These are phyloP conservation scores for Microcos paniculata DNA, from an alignment of 345 rosid genomes.

Conservation along the genomic window DNA sequence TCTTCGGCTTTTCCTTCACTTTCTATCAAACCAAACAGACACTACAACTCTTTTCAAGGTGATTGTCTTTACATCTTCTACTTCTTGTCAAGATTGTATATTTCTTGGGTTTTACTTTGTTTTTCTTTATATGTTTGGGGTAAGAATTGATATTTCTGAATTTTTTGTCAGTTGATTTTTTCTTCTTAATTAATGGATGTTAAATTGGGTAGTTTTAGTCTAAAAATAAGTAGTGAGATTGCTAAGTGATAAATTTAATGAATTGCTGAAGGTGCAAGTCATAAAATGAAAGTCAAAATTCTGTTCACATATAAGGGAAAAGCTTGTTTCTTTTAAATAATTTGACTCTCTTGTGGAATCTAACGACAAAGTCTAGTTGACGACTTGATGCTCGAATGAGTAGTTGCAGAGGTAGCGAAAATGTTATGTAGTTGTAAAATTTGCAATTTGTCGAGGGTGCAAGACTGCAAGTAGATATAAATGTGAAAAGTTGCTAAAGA, in stretches of 20 bases:
- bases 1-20: slow-evolving; percentile 30
- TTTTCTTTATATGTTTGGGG: background rate
- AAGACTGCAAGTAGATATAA: background rate
- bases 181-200: background rate
- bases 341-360: background rate
- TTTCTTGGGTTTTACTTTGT: slow-evolving; percentile 10
- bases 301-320: background rate
- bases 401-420: too few relatives aligned
- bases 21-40: slow-evolving; percentile 38
- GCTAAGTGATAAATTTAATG: background rate
- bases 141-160: background rate
- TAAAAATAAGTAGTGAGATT: background rate
- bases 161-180: background rate
- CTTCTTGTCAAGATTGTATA: background rate
- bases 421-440: background rate
- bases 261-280: background rate
- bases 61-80: slow-evolving; percentile 11
- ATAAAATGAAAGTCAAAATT: background rate
- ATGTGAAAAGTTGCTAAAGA: background rate
- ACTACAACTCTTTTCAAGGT: slow-evolving; percentile 51
- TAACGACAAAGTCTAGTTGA: background rate
- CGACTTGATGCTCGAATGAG: too few relatives aligned
- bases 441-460: background rate
- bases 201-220: slow-evolving; percentile 9
- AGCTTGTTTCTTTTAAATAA: background rate